Conservation (phyloP, 805 yeast genomes). For the Yarrowia porcina region DNA sequence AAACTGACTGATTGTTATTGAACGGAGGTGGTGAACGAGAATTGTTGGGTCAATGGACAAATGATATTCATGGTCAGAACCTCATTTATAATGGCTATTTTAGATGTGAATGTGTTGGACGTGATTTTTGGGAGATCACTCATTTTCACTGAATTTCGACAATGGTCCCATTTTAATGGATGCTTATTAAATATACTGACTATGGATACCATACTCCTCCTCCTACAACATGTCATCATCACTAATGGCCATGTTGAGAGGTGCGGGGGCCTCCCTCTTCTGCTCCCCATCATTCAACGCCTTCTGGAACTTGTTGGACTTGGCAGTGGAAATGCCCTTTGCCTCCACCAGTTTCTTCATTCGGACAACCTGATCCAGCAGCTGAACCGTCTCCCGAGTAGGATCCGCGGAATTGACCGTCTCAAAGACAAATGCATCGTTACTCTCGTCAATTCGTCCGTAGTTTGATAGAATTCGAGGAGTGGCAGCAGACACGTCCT, state of each 20-base stretch:
- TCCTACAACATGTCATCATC: conserved; percentile 10
- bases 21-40: too few species aligned
- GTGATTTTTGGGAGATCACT: too few species aligned
- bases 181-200: not conserved
- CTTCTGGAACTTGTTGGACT: not conserved
- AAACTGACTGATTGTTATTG: not conserved
- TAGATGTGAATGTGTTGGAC: not conserved
- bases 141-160: too few species aligned
- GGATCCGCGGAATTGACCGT: not conserved
- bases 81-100: not conserved
- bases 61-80: too few species aligned
- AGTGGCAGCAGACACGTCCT: conserved; percentile 7
- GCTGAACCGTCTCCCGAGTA: not conserved
- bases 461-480: not conserved
- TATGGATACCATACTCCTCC: not conserved
- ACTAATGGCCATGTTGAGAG: conserved; percentile 9
- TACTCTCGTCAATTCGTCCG: conserved; percentile 18
- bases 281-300: not conserved
- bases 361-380: conserved; percentile 7
- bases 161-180: too few species aligned
- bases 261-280: not conserved
- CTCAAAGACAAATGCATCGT: conserved; percentile 20
- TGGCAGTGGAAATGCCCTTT: not conserved
- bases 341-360: conserved; percentile 2
- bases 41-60: too few species aligned